Base-by-base conservation (phyloP, 257 asterid genomes). In the Solanum phureja region DNA sequence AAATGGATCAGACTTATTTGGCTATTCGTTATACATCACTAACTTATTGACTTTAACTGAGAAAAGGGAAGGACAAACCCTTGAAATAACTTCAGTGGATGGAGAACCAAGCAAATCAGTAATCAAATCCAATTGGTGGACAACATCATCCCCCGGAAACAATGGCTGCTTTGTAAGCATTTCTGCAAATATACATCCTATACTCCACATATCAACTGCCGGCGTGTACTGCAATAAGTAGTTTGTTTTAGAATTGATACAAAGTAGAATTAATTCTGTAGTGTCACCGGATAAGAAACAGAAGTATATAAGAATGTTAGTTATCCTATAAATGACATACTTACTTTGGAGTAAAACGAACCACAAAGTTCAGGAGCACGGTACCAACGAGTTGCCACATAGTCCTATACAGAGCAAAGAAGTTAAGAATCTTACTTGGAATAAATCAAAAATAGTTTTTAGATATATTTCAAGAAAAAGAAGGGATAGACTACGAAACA, bases 351-450 rank as follows among this genome's bases (percentile, higher is more conserved):
- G 91, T 92, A 97, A 89, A 97, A 97, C 46, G 99, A 97, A 86
- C 99, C 99, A 86, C 99, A 97, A 90, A 97, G 99, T 90, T 97
- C 99, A 86, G 98, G 99, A 91, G 99, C 99, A 83, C 99, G 99
- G 91, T 96, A 97, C 99, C 99, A 97, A 88, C 99, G 96, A 68
- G 98, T 97, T 37, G 99, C 99, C 90, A 97, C 99, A 86, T 97
- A 97, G 91, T 97, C 99, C 99, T 96, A 60, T 42, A 91, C 44
- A 87, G 40, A 86, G 90, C 19, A 49, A 81, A 72, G 83, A 90
- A 88, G 35, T 42, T 69, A 37, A 86, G 58, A 72, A 75, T 34
- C 31, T 76, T 58, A 79, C 23, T 58, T 58, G 38, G 84, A 75
- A 34, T 82, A 83, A 81, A 81, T 33, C 29, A 8, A 46, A 46